phyloP scores from a whole-genome alignment of 805 yeast species.

The Candida khao-thaluensis region DNA sequence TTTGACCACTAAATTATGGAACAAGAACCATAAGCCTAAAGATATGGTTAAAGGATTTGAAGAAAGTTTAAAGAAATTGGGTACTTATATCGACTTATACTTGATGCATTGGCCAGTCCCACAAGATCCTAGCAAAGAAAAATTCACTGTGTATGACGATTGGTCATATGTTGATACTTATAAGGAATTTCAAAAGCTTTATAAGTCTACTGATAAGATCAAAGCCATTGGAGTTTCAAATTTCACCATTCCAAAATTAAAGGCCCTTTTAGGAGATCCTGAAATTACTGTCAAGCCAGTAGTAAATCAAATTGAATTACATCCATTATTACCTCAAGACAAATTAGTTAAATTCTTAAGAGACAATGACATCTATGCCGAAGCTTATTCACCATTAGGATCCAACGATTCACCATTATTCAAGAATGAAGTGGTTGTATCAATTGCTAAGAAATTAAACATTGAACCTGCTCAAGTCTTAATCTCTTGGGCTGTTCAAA shows the following conservation, averaged over 20 bases:
- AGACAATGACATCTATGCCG: conserved; percentile 56
- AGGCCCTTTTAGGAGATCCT: conserved; percentile 23
- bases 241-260: conserved; percentile 29
- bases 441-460: conserved; percentile 30
- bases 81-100: conserved; percentile 76
- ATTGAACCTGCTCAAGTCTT: conserved; percentile 36
- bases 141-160: conserved; percentile 17
- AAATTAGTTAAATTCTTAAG: conserved; percentile 51
- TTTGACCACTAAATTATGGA: conserved; percentile 71
- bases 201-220: conserved; percentile 32
- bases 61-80: conserved; percentile 59
- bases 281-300: conserved; percentile 30
- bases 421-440: conserved; percentile 26
- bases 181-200: conserved; percentile 55
- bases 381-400: conserved; percentile 78
- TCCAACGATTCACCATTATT: conserved; percentile 36
- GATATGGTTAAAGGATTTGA: conserved; percentile 54
- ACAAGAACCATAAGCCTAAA: conserved; percentile 51
- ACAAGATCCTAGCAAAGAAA: conserved; percentile 22
- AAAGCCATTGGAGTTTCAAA: conserved; percentile 40
- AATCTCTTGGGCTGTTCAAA: conserved; percentile 40
- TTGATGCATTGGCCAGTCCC: conserved; percentile 78
- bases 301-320: conserved; percentile 36
- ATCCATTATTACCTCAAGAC: conserved; percentile 37
- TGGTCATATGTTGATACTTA: conserved; percentile 36